These are phyloP conservation scores for Microglena sp. DNA, from an alignment of 139 green algal species.

Conservation along the genomic window DNA sequence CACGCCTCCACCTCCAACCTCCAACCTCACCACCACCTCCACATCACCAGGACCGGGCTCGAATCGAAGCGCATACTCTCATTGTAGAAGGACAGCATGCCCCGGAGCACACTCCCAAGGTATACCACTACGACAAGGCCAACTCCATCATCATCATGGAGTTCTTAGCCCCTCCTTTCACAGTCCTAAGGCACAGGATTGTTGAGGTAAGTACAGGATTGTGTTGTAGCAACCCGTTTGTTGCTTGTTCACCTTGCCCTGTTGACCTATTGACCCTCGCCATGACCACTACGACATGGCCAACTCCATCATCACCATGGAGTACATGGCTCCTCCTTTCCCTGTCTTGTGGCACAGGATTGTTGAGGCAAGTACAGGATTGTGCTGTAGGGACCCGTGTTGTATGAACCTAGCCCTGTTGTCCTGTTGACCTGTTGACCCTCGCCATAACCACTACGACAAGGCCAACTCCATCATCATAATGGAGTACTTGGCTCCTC, in stretches of 20 bases:
- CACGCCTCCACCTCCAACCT: neutral
- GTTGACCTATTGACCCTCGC: too few species aligned
- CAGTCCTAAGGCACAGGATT: constrained; percentile 73
- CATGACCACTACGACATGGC: constrained; percentile 46
- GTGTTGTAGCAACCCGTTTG: neutral
- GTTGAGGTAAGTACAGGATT: constrained; percentile 16
- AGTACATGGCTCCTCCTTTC: constrained; percentile 79
- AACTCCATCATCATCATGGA: constrained; percentile 67
- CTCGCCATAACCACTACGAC: constrained; percentile 41
- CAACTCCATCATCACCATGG: constrained; percentile 63
- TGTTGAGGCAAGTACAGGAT: too few species aligned
- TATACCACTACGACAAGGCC: constrained; percentile 44
- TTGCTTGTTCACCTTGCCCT: too few species aligned
- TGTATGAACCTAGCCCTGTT: neutral
- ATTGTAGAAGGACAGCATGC: constrained; percentile 36
- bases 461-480: constrained; percentile 43
- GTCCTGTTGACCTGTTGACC: neutral
- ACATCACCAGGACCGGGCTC: constrained; percentile 45
- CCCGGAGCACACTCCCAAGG: constrained; percentile 71
- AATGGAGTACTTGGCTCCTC: constrained; percentile 83
- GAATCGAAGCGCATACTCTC: constrained; percentile 65
- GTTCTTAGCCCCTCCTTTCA: constrained; percentile 76
- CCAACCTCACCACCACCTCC: neutral
- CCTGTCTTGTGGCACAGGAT: constrained; percentile 74
- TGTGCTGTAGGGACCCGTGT: neutral